phyloP scores from a whole-genome alignment of 2,329 filamentous ascomycete genomes.

The Paracoccidioides brasiliensis region DNA sequence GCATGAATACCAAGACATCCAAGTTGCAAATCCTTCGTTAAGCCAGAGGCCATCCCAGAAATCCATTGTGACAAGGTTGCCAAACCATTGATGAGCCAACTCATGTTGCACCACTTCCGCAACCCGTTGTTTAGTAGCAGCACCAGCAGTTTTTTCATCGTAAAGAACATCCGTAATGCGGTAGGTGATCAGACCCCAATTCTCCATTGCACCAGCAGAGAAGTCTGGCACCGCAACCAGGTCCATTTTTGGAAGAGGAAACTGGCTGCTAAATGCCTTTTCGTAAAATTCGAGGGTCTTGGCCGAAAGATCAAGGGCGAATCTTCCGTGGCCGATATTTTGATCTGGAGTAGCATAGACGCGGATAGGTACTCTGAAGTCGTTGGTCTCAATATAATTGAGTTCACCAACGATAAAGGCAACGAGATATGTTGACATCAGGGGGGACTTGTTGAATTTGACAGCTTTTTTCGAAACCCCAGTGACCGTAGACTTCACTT shows the following conservation, averaged over 20 bases:
- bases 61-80: constrained; percentile 94
- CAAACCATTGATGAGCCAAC: constrained; percentile 95
- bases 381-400: constrained; percentile 82
- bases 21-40: constrained; percentile 84
- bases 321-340: constrained; percentile 79
- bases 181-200: constrained; percentile 94
- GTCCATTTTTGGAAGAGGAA: constrained; percentile 87
- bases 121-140: constrained; percentile 79
- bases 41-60: constrained; percentile 98
- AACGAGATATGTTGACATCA: constrained; percentile 92
- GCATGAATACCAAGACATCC: constrained; percentile 91
- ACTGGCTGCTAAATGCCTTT: constrained; percentile 77
- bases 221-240: constrained; percentile 96
- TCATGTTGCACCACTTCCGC: constrained; percentile 96
- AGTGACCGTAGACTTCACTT: constrained; percentile 51
- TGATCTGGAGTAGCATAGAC: constrained; percentile 89
- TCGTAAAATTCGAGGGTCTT: constrained; percentile 90
- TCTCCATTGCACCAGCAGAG: constrained; percentile 93
- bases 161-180: constrained; percentile 81
- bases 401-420: constrained; percentile 91
- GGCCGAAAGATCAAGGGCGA: constrained; percentile 80
- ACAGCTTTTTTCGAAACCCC: constrained; percentile 66
- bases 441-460: constrained; percentile 79
- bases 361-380: constrained; percentile 80
- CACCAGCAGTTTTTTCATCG: constrained; percentile 82